phyloP scores from a whole-genome alignment of 306 rosid species.

The cucumber (Cucumis sativus) region Cucumber_9930_V3 NC_026656.2:18669001-18669500 shows the following conservation, averaged over 20 bases:
- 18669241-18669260: slow-evolving; percentile 57
- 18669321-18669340: slow-evolving; percentile 66
- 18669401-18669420: slow-evolving; percentile 89
- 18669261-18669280: slow-evolving; percentile 50
- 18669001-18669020: slow-evolving; percentile 9
- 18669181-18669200: slow-evolving; percentile 64
- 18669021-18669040: slow-evolving; percentile 60
- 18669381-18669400: slow-evolving; percentile 68
- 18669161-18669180: slow-evolving; percentile 53
- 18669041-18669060: slow-evolving; percentile 49
- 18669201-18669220: slow-evolving; percentile 80
- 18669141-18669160: slow-evolving; percentile 80
- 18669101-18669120: slow-evolving; percentile 60
- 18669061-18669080: slow-evolving; percentile 29
- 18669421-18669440: slow-evolving; percentile 60
- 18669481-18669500: slow-evolving; percentile 44
- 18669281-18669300: slow-evolving; percentile 77
- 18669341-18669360: slow-evolving; percentile 57
- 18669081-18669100: slow-evolving; percentile 61
- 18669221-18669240: slow-evolving; percentile 73
- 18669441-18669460: slow-evolving; percentile 67
- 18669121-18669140: slow-evolving; percentile 39
- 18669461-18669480: slow-evolving; percentile 68
- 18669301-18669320: slow-evolving; percentile 81
- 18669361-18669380: slow-evolving; percentile 49